A percentile compares a stretch with the other conserved stretches of the same genome.
Evolutionary conservation across 345 rosid species (phyloP).

Genomic region (Murraya koenigii): DNA sequence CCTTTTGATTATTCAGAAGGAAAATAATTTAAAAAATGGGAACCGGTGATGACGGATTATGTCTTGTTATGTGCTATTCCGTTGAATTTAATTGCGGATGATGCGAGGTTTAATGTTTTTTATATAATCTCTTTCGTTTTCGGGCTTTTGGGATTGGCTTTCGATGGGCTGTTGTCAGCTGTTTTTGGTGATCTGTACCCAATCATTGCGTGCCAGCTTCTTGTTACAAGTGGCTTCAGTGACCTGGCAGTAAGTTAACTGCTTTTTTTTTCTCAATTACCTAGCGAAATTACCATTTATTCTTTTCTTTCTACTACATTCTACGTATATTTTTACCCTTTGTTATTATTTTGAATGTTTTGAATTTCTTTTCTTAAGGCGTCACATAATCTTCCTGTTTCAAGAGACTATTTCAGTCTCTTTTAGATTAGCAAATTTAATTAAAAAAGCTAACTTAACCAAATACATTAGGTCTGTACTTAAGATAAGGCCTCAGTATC

Average conservation of each 20-base stretch:
- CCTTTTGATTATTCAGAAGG: background rate
- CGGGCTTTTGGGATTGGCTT: background rate
- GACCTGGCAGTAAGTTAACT: background rate
- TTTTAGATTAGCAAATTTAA: too few relatives aligned
- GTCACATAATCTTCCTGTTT: too few relatives aligned
- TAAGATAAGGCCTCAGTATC: too few relatives aligned
- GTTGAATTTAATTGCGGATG: conserved; percentile 7
- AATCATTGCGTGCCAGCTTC: conserved; percentile 5
- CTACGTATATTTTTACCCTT: too few relatives aligned
- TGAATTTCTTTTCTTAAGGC: too few relatives aligned
- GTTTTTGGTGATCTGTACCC: conserved; percentile 9
- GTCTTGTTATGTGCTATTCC: background rate
- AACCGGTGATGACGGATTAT: background rate
- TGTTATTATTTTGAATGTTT: too few relatives aligned
- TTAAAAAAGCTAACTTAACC: too few relatives aligned
- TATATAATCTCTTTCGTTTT: background rate
- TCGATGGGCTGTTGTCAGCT: background rate
- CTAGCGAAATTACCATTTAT: too few relatives aligned
- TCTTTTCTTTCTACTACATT: too few relatives aligned
- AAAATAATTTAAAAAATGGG: background rate
- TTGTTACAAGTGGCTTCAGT: background rate
- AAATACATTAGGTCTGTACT: too few relatives aligned
- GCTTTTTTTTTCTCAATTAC: background rate
- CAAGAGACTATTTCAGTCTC: too few relatives aligned
- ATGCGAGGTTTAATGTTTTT: background rate